Evolutionary conservation across 768 basidiomycete species (phyloP).

Genomic region (Lactarius psammicola): DNA sequence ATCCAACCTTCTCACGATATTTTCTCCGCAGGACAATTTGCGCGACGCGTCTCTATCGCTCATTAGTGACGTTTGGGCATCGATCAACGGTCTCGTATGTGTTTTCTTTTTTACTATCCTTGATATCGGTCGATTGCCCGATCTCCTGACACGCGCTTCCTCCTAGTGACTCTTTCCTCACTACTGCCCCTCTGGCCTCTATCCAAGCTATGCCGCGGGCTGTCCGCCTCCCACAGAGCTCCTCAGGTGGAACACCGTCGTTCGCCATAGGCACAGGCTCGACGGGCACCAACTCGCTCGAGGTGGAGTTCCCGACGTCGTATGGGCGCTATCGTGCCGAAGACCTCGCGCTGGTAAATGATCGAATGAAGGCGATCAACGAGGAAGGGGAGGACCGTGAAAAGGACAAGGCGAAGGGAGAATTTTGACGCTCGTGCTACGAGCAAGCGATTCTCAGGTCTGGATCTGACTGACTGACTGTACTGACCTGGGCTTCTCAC

Average conservation of each 20-base stretch:
- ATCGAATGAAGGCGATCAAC: conserved; percentile 8
- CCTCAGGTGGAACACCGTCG: background rate
- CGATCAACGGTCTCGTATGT: background rate
- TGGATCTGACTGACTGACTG: background rate
- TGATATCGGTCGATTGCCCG: background rate
- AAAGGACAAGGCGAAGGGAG: background rate
- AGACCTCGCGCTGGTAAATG: background rate
- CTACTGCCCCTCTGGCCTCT: background rate
- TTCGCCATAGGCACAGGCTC: background rate
- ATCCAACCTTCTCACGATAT: background rate
- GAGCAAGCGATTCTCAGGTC: background rate
- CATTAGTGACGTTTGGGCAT: background rate
- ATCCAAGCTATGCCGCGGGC: background rate
- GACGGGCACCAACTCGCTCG: background rate
- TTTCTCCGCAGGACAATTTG: conserved; percentile 5
- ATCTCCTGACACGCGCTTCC: background rate
- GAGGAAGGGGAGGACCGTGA: conserved; percentile 1
- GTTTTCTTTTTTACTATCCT: background rate
- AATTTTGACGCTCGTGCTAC: background rate
- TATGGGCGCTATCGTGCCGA: conserved; percentile 16
- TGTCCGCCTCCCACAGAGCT: background rate
- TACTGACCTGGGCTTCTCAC: background rate
- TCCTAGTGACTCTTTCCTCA: conserved; percentile 2
- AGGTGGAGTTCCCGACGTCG: conserved; percentile 17
- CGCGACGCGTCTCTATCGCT: conserved; percentile 13